Conservation (phyloP, 305 asterid genomes). For the Andrographis paniculata region DNA sequence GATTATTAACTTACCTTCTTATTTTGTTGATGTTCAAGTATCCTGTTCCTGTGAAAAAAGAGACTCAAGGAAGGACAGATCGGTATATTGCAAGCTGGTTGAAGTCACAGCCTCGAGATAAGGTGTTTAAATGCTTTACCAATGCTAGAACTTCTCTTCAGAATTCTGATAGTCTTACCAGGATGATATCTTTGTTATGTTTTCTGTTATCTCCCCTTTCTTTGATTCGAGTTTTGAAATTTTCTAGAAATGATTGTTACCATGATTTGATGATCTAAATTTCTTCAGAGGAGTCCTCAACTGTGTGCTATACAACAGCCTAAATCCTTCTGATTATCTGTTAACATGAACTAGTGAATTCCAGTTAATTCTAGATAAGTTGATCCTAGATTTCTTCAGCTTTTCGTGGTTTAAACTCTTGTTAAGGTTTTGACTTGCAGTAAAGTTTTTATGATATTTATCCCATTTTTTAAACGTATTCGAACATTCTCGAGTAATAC, state of each 20-base stretch:
- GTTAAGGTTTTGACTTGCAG: neutral
- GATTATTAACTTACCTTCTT: slow-evolving; percentile 15
- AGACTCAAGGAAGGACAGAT: slow-evolving; percentile 86
- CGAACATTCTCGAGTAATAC: slow-evolving; percentile 1
- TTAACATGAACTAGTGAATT: too few species aligned
- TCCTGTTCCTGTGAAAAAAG: slow-evolving; percentile 65
- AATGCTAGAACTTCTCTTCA: neutral
- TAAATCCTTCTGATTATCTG: too few species aligned
- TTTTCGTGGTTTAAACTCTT: neutral
- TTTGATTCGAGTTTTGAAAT: slow-evolving; percentile 2
- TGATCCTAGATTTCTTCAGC: neutral
- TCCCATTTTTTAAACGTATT: neutral
- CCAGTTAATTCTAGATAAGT: neutral
- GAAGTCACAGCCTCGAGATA: slow-evolving; percentile 81
- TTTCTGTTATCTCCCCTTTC: slow-evolving; percentile 9
- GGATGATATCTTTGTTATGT: slow-evolving; percentile 7
- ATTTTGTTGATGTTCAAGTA: slow-evolving; percentile 35
- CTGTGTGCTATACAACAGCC: neutral
- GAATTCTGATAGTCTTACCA: neutral
- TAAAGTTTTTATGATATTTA: neutral
- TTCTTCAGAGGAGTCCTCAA: neutral
- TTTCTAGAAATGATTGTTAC: neutral
- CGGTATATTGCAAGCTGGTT: slow-evolving; percentile 75
- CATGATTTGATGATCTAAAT: slow-evolving; percentile 7
- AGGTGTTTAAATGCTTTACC: slow-evolving; percentile 35